These are phyloP conservation scores for Phytophthora tentaculata DNA, from an alignment of 352 stramenopile species.

Conservation along the genomic window DNA sequence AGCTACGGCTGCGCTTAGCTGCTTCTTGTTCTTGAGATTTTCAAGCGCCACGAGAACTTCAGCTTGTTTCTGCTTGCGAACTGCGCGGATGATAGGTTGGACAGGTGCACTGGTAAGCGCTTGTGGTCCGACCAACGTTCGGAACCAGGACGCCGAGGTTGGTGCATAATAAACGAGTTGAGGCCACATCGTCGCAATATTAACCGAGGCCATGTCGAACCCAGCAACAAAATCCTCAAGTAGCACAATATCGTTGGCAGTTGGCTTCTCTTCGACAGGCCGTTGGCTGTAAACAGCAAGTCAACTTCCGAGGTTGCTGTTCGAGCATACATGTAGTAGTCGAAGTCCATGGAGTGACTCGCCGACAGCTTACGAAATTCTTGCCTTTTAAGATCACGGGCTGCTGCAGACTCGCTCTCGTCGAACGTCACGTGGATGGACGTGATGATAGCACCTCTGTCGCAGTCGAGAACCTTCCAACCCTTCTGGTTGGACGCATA, in stretches of 20 bases:
- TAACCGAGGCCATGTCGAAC: background rate
- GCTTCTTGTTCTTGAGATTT: background rate
- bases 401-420: background rate
- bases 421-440: background rate
- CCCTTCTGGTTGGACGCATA: background rate
- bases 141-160: background rate
- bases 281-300: background rate
- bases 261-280: background rate
- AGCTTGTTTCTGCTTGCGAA: background rate
- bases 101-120: background rate
- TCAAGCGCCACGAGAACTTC: background rate
- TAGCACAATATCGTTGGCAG: background rate
- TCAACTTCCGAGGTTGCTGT: background rate
- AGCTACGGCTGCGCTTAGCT: too few species aligned
- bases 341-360: background rate
- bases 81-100: background rate
- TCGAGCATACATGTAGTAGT: background rate
- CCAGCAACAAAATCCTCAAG: background rate
- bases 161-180: background rate
- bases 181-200: background rate
- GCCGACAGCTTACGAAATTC: background rate
- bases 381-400: background rate
- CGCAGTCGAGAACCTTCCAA: background rate
- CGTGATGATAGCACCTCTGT: background rate
- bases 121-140: slow-evolving; percentile 3